Conservation (phyloP, 1,284 basidiomycete genomes). For the Pholiota adiposa region DNA sequence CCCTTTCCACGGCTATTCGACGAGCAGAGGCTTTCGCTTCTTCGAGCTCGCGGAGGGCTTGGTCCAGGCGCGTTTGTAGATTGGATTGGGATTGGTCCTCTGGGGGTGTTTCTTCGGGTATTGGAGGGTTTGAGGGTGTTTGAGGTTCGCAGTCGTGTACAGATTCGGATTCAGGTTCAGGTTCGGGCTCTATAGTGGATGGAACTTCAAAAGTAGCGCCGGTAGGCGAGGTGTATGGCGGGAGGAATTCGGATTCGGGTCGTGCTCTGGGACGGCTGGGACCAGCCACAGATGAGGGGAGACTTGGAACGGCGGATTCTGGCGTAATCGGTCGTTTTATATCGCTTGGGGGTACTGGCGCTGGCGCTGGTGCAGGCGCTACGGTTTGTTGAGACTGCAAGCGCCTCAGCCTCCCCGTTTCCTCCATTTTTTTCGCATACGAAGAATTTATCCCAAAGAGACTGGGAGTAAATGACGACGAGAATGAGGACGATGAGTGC, state of each 20-base stretch:
- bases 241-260: background rate
- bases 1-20: background rate
- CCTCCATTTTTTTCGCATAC: constrained; percentile 7
- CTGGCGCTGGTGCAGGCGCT: background rate
- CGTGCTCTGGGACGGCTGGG: background rate
- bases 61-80: background rate
- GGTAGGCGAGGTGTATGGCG: background rate
- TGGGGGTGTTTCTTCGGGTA: background rate
- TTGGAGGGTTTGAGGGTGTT: background rate
- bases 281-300: background rate
- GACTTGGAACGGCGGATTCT: background rate
- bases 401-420: constrained; percentile 2
- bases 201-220: background rate
- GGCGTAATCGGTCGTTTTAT: background rate
- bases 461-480: background rate
- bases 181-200: background rate
- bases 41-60: background rate
- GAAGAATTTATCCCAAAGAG: constrained; percentile 1
- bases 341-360: background rate
- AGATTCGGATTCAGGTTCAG: background rate
- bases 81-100: background rate
- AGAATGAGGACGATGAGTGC: background rate
- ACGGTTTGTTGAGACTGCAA: constrained; percentile 3
- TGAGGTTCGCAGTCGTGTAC: background rate
- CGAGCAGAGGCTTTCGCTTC: background rate